Base-by-base conservation (phyloP, 202 grass and related monocot species). In the Saccharum hybrid region DNA sequence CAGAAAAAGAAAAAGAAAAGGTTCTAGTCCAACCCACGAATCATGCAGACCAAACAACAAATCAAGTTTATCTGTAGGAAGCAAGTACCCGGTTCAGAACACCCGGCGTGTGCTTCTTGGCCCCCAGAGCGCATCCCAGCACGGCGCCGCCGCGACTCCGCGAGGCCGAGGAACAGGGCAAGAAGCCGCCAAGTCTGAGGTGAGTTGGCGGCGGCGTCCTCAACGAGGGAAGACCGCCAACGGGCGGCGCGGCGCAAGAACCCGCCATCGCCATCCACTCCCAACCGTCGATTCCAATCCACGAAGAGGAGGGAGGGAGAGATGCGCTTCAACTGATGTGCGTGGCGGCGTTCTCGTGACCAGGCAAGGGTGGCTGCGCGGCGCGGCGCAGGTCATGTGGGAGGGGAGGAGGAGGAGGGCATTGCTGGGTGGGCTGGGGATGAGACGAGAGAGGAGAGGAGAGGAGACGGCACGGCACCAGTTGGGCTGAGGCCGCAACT, bases 1-100 rank as follows among this genome's bases (percentile, higher is more conserved):
- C 4, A 10, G 4, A 23, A 19, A 8, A 18, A 49, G 1, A 52
- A 52, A 18, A 18, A 52, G n/a, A 21, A 59, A 59, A 22, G n/a
- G n/a, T 43, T 57, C 23, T 42, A 72, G 36, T n/a, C 66, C 57
- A 18, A 10, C 36, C 2, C 26, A 4, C 61, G 59, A 34, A 80
- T 8, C 21, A 73, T 19, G 45, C 19, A 61, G 12, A 21, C 10
- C 7, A 11, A 34, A 37, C 9, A 70, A 40, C n/a, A 62, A 82
- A 69, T 57, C 12, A 31, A 49, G 31, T 33, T 62, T 39, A 46
- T 77, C 62, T 15, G 19, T 22, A 61, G 80, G 63, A 82, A 82
- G 78, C 78, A 69, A 49, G 33, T 87, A 87, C 85, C 85, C 71
- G 64, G 40, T 87, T 75, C 6, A 62, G 38, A 39, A 34, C 79